A percentile compares a stretch with the other conserved stretches of the same genome.
phyloP scores from a whole-genome alignment of 495 filamentous ascomycete genomes.

The Talaromyces liani region DNA sequence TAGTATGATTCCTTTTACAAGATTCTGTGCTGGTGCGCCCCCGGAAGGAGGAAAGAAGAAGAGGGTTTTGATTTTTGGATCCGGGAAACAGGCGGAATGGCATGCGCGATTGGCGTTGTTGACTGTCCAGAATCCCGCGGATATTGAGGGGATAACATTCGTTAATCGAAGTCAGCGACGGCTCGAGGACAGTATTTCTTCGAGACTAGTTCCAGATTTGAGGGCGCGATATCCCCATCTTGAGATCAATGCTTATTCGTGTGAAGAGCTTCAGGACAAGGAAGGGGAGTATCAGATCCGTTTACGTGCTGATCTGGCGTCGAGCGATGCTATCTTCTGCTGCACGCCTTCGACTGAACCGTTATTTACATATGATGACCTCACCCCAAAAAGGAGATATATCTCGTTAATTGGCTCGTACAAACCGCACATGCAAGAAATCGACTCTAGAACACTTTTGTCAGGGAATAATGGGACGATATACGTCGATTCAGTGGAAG shows the following conservation, averaged over 20 bases:
- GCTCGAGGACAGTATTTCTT: constrained; percentile 22
- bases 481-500: constrained; percentile 74
- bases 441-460: constrained; percentile 69
- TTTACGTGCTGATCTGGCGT: constrained; percentile 19
- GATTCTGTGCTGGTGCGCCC: constrained; percentile 24
- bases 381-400: constrained; percentile 60
- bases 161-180: constrained; percentile 62
- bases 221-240: constrained; percentile 20
- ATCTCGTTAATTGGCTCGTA: constrained; percentile 82
- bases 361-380: constrained; percentile 51
- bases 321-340: constrained; percentile 72
- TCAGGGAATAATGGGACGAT: constrained; percentile 62
- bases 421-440: constrained; percentile 75
- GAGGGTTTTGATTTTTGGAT: constrained; percentile 74
- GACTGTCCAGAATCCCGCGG: constrained; percentile 40
- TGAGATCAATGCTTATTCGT: constrained; percentile 18
- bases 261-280: constrained; percentile 12
- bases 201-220: constrained; percentile 19
- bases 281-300: constrained; percentile 18
- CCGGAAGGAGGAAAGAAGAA: constrained; percentile 33
- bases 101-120: constrained; percentile 77
- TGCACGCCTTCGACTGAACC: constrained; percentile 56
- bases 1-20: constrained; percentile 63
- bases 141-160: constrained; percentile 66
- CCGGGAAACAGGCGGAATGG: constrained; percentile 88